These are phyloP conservation scores for Lepiota venenata DNA, from an alignment of 768 basidiomycete genomes.

Conservation along the genomic window DNA sequence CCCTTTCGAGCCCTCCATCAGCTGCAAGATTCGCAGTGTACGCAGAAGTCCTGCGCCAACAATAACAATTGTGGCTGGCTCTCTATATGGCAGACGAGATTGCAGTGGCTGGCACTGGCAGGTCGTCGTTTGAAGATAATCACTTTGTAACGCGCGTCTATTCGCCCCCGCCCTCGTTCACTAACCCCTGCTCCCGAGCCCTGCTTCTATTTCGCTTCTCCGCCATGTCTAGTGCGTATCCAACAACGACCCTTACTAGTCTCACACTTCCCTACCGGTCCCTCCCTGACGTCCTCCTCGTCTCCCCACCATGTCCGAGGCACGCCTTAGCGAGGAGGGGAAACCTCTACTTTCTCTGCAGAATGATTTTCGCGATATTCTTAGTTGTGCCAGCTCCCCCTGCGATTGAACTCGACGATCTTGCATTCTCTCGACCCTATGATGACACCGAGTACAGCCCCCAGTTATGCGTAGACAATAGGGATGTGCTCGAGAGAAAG, in stretches of 20 bases:
- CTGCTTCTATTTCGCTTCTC: neutral
- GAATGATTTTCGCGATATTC: constrained; percentile 6
- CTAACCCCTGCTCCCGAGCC: too few relatives aligned
- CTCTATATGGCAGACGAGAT: constrained; percentile 52
- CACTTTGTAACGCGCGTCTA: constrained; percentile 18
- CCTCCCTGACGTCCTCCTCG: neutral
- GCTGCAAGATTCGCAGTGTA: too few relatives aligned
- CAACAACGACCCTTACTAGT: neutral
- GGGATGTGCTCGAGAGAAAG: constrained; percentile 26
- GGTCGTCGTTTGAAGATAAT: constrained; percentile 51
- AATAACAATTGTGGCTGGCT: constrained; percentile 47
- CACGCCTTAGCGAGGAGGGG: constrained; percentile 8
- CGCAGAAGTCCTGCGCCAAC: neutral
- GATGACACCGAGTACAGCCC: constrained; percentile 22
- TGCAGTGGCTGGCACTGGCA: constrained; percentile 67
- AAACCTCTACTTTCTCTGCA: constrained; percentile 7
- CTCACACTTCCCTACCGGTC: neutral
- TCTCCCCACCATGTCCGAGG: neutral
- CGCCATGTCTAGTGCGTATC: too few relatives aligned
- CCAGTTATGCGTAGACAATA: constrained; percentile 21
- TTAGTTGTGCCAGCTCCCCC: neutral
- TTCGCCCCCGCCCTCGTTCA: neutral
- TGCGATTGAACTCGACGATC: constrained; percentile 3
- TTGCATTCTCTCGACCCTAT: constrained; percentile 3
- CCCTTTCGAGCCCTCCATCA: too few relatives aligned